Percentiles rank a stretch among this genome's conserved stretches.
Conservation (phyloP, 176 grass and related monocot genomes). For the Triticum timopheevii region DNA sequence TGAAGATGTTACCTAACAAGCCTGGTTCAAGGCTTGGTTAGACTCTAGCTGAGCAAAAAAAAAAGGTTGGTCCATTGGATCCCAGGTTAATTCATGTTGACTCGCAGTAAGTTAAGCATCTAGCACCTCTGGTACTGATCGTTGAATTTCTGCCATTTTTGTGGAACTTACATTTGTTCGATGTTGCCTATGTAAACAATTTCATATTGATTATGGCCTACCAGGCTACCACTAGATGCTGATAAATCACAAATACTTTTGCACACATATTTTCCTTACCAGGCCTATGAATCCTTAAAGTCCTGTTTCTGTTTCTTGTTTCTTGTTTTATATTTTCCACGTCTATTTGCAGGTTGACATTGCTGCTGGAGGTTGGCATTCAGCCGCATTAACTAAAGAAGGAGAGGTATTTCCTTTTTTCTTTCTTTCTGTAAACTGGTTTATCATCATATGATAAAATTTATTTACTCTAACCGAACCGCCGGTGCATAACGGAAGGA, state of each 20-base stretch:
- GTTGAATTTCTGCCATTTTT: neutral
- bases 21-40: neutral
- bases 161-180: neutral
- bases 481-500: too few species aligned
- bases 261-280: constrained; percentile 20
- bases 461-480: neutral
- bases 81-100: neutral
- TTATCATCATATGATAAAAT: constrained; percentile 22
- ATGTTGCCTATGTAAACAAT: neutral
- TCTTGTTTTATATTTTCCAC: constrained; percentile 35
- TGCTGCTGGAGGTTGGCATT: constrained; percentile 98
- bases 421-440: neutral
- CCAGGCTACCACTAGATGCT: neutral
- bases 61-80: neutral
- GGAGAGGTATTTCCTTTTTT: constrained; percentile 72
- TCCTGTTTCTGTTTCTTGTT: constrained; percentile 9
- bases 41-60: neutral
- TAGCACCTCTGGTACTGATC: neutral
- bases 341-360: constrained; percentile 79
- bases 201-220: constrained; percentile 2
- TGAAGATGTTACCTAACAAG: constrained; percentile 5
- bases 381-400: constrained; percentile 73
- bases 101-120: neutral
- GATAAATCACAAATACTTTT: neutral
- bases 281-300: neutral